Conservation (phyloP, 306 rosid genomes). For the Echinosophora koreensis region DNA sequence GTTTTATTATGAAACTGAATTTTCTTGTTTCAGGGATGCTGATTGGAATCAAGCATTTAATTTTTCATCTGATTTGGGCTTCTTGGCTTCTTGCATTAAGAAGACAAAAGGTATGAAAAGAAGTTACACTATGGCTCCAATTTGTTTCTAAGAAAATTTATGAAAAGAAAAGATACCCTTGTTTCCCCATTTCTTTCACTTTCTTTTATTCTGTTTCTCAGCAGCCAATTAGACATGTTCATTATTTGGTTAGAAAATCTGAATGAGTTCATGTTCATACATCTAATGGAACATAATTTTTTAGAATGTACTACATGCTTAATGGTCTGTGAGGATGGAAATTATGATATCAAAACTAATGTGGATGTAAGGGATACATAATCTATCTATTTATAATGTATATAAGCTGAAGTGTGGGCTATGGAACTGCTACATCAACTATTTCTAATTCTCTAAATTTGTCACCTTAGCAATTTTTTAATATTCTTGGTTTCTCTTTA, state of each 20-base stretch:
- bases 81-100: constrained; percentile 82
- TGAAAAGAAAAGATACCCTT: constrained; percentile 2
- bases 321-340: constrained; percentile 10
- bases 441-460: too few relatives aligned
- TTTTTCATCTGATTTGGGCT: constrained; percentile 76
- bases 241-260: constrained; percentile 7
- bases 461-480: too few relatives aligned
- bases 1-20: constrained; percentile 34
- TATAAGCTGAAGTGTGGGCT: neutral
- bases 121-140: constrained; percentile 19
- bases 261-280: constrained; percentile 5
- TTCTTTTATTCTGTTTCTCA: constrained; percentile 6
- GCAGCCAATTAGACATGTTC: constrained; percentile 33
- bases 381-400: too few relatives aligned
- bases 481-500: too few relatives aligned
- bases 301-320: constrained; percentile 1
- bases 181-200: constrained; percentile 14
- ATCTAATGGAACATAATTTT: constrained; percentile 18
- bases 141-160: constrained; percentile 25
- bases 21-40: constrained; percentile 69
- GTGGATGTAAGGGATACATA: neutral
- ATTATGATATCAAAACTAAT: neutral
- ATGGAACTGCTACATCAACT: too few relatives aligned
- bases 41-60: constrained; percentile 95
- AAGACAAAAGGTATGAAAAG: constrained; percentile 70